Conservation (phyloP, 768 basidiomycete genomes). For the Tubosaeta sp. region DNA sequence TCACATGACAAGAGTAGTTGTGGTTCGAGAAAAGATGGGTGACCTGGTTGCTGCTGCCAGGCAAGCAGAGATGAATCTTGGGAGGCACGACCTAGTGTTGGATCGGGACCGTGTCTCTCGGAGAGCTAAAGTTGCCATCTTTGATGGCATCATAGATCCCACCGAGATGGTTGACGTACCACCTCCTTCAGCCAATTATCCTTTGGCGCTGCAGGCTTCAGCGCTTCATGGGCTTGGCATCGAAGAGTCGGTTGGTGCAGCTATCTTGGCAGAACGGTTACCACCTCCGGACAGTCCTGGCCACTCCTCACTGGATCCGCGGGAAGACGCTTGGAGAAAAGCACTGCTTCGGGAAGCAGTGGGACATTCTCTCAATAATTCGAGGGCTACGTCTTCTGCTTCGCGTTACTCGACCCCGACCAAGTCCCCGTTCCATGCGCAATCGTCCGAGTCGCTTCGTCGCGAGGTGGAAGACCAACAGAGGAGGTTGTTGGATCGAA, state of each 20-base stretch:
- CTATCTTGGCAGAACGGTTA: constrained; percentile 68
- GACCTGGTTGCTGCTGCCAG: constrained; percentile 67
- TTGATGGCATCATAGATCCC: constrained; percentile 70
- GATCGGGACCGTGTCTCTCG: constrained; percentile 43
- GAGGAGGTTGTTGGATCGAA: constrained; percentile 36
- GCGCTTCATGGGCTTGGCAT: constrained; percentile 70
- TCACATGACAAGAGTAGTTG: constrained; percentile 63
- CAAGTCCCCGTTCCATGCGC: constrained; percentile 24
- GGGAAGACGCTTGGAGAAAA: constrained; percentile 71
- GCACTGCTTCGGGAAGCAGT: constrained; percentile 75
- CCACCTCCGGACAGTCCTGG: constrained; percentile 64
- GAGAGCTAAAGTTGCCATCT: constrained; percentile 32
- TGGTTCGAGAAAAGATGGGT: constrained; percentile 77
- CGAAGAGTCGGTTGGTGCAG: constrained; percentile 71
- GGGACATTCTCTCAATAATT: constrained; percentile 64
- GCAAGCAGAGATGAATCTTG: constrained; percentile 72
- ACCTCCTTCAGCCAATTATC: constrained; percentile 61
- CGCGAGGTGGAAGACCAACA: constrained; percentile 18
- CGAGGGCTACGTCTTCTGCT: constrained; percentile 41
- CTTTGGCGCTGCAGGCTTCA: constrained; percentile 73
- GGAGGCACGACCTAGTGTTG: constrained; percentile 44
- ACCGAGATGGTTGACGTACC: constrained; percentile 82
- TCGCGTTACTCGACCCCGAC: constrained; percentile 35
- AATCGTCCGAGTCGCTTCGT: constrained; percentile 24
- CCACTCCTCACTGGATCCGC: constrained; percentile 47